phyloP scores from a whole-genome alignment of 139 green algal genomes.

The Coelastrella sp. region DNA sequence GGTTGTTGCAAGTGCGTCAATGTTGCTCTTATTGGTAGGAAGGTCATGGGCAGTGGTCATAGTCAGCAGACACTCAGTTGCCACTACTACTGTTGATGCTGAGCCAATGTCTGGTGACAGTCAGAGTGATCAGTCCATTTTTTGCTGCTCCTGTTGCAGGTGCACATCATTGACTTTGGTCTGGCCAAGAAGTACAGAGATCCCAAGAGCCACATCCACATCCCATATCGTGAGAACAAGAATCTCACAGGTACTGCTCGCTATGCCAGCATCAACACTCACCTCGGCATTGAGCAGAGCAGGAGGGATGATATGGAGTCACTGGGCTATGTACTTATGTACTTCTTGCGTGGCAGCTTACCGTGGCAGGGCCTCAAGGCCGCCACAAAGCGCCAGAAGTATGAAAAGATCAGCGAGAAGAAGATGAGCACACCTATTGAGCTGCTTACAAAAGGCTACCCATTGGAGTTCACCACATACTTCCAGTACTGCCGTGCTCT shows the following conservation, averaged over 20 bases:
- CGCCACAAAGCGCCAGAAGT: conserved; percentile 99
- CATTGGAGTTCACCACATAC: conserved; percentile 95
- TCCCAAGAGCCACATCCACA: conserved; percentile 99
- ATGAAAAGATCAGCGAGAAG: conserved; percentile 99
- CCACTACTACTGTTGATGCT: no score
- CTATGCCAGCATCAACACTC: conserved; percentile 99
- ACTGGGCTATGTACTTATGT: conserved; percentile 91
- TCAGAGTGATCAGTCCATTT: neutral
- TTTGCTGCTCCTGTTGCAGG: conserved; percentile 62
- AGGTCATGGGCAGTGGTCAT: neutral
- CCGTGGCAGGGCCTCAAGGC: conserved; percentile 99
- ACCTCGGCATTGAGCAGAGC: conserved; percentile 99
- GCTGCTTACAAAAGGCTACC: conserved; percentile 97
- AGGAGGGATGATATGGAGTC: conserved; percentile 96
- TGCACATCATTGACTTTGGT: conserved; percentile 99
- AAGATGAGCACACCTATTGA: conserved; percentile 99
- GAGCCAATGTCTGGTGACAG: neutral
- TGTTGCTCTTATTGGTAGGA: neutral
- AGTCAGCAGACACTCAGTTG: no score
- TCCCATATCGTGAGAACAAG: conserved; percentile 99
- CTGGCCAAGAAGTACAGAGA: conserved; percentile 99
- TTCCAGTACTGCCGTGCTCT: conserved; percentile 96
- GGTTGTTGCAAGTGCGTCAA: neutral
- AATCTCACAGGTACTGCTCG: conserved; percentile 92
- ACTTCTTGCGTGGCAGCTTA: conserved; percentile 96